Base-by-base conservation (phyloP, 2,329 filamentous ascomycete species). In the Cytospora schulzeri region DNA sequence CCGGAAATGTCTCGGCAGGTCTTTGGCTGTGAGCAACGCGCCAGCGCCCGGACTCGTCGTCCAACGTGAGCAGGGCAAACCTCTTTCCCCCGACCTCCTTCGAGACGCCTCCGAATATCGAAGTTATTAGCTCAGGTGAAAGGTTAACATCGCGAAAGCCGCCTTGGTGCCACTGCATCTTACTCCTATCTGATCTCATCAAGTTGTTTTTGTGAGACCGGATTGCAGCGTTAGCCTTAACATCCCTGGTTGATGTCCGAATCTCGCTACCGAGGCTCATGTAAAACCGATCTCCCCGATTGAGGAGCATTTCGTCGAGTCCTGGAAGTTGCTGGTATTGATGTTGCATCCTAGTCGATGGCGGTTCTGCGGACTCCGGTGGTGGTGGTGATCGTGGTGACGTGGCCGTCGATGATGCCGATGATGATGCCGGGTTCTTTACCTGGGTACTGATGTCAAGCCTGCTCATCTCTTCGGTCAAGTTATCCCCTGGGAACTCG, bases 11-110 rank as follows among this genome's bases (percentile, higher is more conserved):
- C 24, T 50, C 33, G 14, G 52, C 19, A 22, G 41, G 26, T 31
- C 35, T 55, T 7, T 33, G 50, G 35, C 22, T 22, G 14, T 58
- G 26, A 31, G 51, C 59, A 19, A 67, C 38, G 24, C 62, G 58
- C 65, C 65, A 67, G 9, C 65, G 59, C 19, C 65, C 58, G 50
- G 55, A 53, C 19, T 57, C 58, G 24, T 62, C 59, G 24, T 62
- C 59, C 55, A 67, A 60, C 5, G 15, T n/a, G 31, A 67, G 31
- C 38, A n/a, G 38, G 19, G 65, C 59, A 33, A 52, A 52, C 28
- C 41, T 53, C 38, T 28, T 59, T 11, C 62, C 28, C 1, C 56
- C 24, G 45, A 57, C 22, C n/a, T 31, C n/a, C 41, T 3, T 60
- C 15, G 55, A 41, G n/a, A 60, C 53, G 8, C 56, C 51, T 3